A percentile compares a stretch with the other conserved stretches of the same genome.
Conservation (phyloP, 2,329 filamentous ascomycete species). For the Aspergillus sp. region DNA sequence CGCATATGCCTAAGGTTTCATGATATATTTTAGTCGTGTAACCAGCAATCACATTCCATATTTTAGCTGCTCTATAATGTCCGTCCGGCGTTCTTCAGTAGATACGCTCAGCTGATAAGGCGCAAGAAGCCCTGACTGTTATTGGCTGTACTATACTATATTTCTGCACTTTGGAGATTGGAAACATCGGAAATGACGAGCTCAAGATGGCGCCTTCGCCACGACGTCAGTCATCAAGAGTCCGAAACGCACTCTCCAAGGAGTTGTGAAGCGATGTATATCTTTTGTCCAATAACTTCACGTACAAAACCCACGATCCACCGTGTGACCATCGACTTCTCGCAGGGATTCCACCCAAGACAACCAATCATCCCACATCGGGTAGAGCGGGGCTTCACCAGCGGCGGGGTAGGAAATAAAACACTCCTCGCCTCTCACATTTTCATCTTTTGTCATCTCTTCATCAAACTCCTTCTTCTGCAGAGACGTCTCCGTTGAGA, state of each 20-base stretch:
- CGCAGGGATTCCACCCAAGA: not conserved
- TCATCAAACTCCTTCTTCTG: not conserved
- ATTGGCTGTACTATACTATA: not conserved
- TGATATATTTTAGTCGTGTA: not conserved
- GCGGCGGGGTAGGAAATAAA: slow-evolving; percentile 2
- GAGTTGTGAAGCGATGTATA: too few species aligned
- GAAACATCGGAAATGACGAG: too few species aligned
- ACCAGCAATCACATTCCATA: not conserved
- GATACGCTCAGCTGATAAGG: not conserved
- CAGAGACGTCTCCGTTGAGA: not conserved
- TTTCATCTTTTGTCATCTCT: not conserved
- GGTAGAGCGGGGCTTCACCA: slow-evolving; percentile 9
- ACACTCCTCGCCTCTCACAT: not conserved
- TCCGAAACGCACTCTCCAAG: too few species aligned
- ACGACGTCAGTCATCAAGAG: too few species aligned
- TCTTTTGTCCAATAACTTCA: slow-evolving; percentile 1
- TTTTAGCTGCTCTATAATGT: not conserved
- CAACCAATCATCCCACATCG: slow-evolving; percentile 10
- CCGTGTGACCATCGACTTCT: not conserved
- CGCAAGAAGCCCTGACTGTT: not conserved
- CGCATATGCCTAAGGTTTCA: not conserved
- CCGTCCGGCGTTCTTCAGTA: not conserved
- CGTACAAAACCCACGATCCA: not conserved
- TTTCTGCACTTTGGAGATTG: too few species aligned
- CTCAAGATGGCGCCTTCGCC: not conserved